phyloP scores from a whole-genome alignment of 805 yeast species.

The Myxozyma mucilagina region DNA sequence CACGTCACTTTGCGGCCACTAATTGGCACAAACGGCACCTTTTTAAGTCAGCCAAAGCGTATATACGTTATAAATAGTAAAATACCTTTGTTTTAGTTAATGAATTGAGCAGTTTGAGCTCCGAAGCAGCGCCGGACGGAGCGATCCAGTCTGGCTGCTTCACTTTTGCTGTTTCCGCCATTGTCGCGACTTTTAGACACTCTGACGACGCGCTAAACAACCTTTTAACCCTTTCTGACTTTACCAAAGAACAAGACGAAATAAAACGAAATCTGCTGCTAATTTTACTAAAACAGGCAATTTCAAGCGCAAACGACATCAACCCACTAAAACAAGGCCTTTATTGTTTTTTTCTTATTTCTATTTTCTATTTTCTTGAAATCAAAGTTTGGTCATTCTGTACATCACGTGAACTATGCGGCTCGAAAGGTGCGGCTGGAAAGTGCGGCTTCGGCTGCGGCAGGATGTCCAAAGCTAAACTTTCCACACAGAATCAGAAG shows the following conservation, averaged over 20 bases:
- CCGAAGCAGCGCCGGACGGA: conserved; percentile 39
- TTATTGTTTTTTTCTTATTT: not conserved
- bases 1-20: conserved; percentile 67
- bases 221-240: not conserved
- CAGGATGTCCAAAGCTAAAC: too few relatives aligned
- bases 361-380: not conserved
- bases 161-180: not conserved
- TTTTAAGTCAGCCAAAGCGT: not conserved
- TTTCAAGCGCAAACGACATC: not conserved
- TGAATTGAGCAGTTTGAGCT: conserved; percentile 39
- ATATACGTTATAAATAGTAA: too few relatives aligned
- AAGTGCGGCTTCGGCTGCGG: too few relatives aligned
- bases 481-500: too few relatives aligned
- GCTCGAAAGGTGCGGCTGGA: too few relatives aligned
- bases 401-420: too few relatives aligned
- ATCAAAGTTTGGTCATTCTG: too few relatives aligned
- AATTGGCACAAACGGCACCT: conserved; percentile 60
- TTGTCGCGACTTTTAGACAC: not conserved
- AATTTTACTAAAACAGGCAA: not conserved
- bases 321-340: not conserved
- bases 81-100: conserved; percentile 73
- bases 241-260: not conserved
- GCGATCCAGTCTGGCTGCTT: conserved; percentile 56
- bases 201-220: not conserved
- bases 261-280: not conserved